Percentiles rank a stretch among this genome's conserved stretches.
phyloP scores from a whole-genome alignment of 805 yeast genomes.

The Alloascoidea hylecoeti region DNA sequence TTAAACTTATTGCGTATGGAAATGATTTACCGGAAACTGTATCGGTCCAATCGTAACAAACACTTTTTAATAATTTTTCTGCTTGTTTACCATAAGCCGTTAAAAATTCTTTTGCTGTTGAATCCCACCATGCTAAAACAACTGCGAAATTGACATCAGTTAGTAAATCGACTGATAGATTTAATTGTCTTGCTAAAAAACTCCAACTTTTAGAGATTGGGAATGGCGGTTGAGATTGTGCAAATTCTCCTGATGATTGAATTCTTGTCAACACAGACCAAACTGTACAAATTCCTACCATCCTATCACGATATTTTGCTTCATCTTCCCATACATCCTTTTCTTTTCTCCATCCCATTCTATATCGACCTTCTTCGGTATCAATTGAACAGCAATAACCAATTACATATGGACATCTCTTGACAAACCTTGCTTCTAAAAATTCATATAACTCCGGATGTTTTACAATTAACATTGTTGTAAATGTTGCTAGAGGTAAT shows the following conservation, averaged over 20 bases:
- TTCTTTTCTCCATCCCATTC: constrained; percentile 79
- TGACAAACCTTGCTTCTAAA: constrained; percentile 68
- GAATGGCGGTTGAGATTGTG: constrained; percentile 24
- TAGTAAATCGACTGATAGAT: constrained; percentile 33
- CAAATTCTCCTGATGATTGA: constrained; percentile 12
- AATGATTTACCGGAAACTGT: constrained; percentile 33
- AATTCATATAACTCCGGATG: constrained; percentile 39
- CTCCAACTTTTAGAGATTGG: constrained; percentile 52
- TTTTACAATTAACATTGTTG: constrained; percentile 35
- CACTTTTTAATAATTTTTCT: constrained; percentile 35
- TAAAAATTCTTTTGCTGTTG: constrained; percentile 44
- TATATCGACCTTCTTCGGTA: constrained; percentile 65
- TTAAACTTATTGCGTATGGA: constrained; percentile 70
- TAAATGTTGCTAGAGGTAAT: constrained; percentile 59
- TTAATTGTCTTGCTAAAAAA: constrained; percentile 57
- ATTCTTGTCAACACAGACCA: constrained; percentile 63
- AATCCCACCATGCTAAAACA: constrained; percentile 87
- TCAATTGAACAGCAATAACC: constrained; percentile 69
- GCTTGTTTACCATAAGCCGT: constrained; percentile 58
- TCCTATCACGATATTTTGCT: constrained; percentile 66
- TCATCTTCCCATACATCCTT: constrained; percentile 33
- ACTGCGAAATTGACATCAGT: constrained; percentile 60
- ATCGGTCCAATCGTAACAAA: constrained; percentile 38
- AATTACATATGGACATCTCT: constrained; percentile 80
- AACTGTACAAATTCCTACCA: constrained; percentile 74